phyloP scores from a whole-genome alignment of 192 early-diverging fungal genomes.

The Coemansia sp. region DNA sequence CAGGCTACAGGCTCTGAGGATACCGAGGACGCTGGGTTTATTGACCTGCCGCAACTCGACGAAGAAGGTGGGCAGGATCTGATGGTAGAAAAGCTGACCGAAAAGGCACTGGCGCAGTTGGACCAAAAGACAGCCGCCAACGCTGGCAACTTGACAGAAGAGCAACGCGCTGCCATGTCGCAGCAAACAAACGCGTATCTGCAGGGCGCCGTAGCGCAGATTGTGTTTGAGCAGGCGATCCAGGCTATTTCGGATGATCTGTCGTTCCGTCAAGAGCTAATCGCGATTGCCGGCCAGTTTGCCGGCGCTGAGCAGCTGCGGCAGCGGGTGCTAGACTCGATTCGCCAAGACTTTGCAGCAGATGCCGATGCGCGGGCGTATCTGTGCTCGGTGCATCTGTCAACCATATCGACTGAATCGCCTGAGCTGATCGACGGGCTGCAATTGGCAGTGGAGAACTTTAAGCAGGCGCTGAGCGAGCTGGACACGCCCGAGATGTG shows the following conservation, averaged over 20 bases:
- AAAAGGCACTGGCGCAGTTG: constrained; percentile 34
- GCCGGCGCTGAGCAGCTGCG: constrained; percentile 35
- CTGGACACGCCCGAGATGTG: constrained; percentile 57
- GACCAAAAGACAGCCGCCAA: constrained; percentile 27
- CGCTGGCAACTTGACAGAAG: constrained; percentile 28
- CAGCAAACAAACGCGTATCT: constrained; percentile 62
- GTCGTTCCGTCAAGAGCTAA: constrained; percentile 71
- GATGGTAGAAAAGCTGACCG: constrained; percentile 43
- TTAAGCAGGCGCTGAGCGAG: constrained; percentile 51
- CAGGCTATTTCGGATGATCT: constrained; percentile 69
- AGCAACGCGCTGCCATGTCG: constrained; percentile 49
- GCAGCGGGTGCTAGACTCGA: constrained; percentile 21
- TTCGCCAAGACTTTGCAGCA: constrained; percentile 32
- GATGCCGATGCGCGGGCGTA: constrained; percentile 40
- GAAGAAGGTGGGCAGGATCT: constrained; percentile 56
- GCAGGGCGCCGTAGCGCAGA: constrained; percentile 70
- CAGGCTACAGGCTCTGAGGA: constrained; percentile 6
- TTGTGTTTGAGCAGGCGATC: constrained; percentile 81
- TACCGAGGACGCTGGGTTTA: constrained; percentile 48
- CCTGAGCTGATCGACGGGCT: constrained; percentile 58
- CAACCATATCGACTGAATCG: constrained; percentile 60
- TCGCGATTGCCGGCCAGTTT: constrained; percentile 64
- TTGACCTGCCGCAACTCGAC: constrained; percentile 59
- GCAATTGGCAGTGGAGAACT: constrained; percentile 54
- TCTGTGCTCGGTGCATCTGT: constrained; percentile 60